These are phyloP conservation scores for Apodospora peruviana DNA, from an alignment of 495 filamentous ascomycete species.

Conservation along the genomic window DNA sequence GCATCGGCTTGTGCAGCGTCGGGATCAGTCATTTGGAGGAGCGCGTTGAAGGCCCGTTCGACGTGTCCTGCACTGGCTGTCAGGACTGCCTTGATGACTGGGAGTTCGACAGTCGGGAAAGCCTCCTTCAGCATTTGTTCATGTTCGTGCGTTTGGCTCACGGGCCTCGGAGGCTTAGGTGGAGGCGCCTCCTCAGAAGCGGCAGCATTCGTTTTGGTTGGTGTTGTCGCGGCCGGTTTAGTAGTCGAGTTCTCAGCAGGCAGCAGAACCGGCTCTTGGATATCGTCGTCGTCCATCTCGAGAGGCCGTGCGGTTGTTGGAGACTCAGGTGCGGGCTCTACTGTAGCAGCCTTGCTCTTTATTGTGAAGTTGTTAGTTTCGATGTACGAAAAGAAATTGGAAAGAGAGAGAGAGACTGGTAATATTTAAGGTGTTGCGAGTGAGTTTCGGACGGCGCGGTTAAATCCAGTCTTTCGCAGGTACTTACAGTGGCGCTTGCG, in stretches of 20 bases:
- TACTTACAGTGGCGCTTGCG: constrained; percentile 32
- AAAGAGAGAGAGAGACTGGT: background rate
- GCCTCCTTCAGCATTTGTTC: constrained; percentile 89
- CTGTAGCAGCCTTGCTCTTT: constrained; percentile 31
- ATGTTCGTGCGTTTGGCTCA: constrained; percentile 74
- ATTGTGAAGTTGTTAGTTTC: background rate
- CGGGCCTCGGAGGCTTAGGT: constrained; percentile 81
- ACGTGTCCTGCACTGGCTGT: constrained; percentile 79
- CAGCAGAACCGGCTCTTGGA: constrained; percentile 55
- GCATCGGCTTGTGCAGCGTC: constrained; percentile 63
- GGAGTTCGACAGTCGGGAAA: constrained; percentile 76
- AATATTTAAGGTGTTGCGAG: background rate
- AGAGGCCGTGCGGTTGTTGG: constrained; percentile 77
- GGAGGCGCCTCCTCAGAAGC: constrained; percentile 53
- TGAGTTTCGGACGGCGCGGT: constrained; percentile 1
- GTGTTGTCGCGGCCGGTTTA: constrained; percentile 24
- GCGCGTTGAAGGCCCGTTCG: constrained; percentile 92
- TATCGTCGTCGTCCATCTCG: constrained; percentile 81
- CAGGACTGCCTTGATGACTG: constrained; percentile 84
- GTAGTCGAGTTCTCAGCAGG: constrained; percentile 30
- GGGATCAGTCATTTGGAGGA: constrained; percentile 93
- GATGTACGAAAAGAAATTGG: background rate
- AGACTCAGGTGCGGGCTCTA: constrained; percentile 55
- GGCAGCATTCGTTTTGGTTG: constrained; percentile 21
- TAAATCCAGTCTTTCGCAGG: constrained; percentile 9